Percentiles rank a stretch among this genome's conserved stretches.
Conservation (phyloP, 805 yeast genomes). For the Vanderwaltozyma polyspora region DNA sequence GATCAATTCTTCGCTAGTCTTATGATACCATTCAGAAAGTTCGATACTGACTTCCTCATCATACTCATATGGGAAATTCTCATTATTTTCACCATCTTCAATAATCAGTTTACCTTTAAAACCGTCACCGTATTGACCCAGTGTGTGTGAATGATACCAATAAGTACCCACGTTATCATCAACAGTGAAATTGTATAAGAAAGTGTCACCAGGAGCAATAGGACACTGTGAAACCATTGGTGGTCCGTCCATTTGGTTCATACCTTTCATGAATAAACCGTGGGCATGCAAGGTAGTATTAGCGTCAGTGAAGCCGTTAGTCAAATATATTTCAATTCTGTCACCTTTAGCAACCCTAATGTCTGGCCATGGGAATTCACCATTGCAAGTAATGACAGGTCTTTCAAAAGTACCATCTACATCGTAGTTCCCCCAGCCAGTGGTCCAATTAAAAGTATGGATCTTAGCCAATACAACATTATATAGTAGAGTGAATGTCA, state of each 20-base stretch:
- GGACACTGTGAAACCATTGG: constrained; percentile 85
- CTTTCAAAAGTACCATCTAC: constrained; percentile 32
- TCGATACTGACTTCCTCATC: constrained; percentile 69
- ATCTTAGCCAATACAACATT: constrained; percentile 25
- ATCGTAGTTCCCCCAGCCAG: constrained; percentile 43
- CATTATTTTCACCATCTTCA: constrained; percentile 42
- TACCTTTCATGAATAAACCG: constrained; percentile 69
- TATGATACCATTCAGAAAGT: constrained; percentile 85
- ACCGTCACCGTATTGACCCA: constrained; percentile 91
- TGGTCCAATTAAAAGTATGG: constrained; percentile 53
- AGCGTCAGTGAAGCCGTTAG: constrained; percentile 56
- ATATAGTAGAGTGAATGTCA: not conserved
- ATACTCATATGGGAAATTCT: constrained; percentile 54
- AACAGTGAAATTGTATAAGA: constrained; percentile 81
- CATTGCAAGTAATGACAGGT: constrained; percentile 36
- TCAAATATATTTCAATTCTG: constrained; percentile 56
- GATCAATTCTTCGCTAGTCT: constrained; percentile 35
- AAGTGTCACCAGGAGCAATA: constrained; percentile 63
- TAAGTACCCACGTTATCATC: constrained; percentile 72
- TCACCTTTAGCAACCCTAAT: constrained; percentile 72
- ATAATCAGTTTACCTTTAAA: constrained; percentile 71
- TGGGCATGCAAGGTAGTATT: constrained; percentile 82
- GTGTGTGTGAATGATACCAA: constrained; percentile 96
- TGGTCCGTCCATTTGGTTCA: constrained; percentile 84
- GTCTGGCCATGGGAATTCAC: constrained; percentile 75